Evolutionary conservation across 202 grass and related monocot genomes (phyloP), one percentile per base, ranked within the genome.

Genomic region (Eragrostis tef): DNA sequence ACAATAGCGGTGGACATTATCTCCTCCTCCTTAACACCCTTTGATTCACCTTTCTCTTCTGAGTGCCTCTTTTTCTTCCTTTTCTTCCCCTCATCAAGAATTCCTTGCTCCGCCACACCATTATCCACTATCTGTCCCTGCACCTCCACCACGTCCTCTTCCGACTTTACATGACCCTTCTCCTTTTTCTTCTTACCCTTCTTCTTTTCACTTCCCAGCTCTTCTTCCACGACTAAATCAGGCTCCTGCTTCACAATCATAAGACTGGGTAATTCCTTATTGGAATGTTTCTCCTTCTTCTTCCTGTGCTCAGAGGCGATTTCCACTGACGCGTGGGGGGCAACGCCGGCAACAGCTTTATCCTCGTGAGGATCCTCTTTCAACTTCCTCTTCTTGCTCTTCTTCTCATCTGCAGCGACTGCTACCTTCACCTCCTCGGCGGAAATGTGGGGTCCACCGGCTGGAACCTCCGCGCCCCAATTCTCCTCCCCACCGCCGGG

Each of bases 61-160:
- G 17, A 13, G 17, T 47, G 53, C 54, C 79, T 80, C 24, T 60
- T 64, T 2, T 85, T 84, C 60, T 79, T 84, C 8, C 42, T 84
- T 48, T 47, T 75, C 53, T 75, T 84, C 24, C 64, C 70, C 1
- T 19, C 53, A 9, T 36, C 34, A 1, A 31, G 11, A 21, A 68
- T 14, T 43, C 21, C 70, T 68, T 74, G 43, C 4, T 50, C 58
- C 5, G 61, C 31, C 27, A 5, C 29, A 39, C 34, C 34, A 16
- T 14, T 20, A 4, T 19, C 19, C 9, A 68, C 19, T 2, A 51
- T 60, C 34, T 75, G 56, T 49, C 4, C 6, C 3, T 69, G 54
- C 54, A 9, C 54, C 45, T 70, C 71, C 64, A 59, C 0, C 19
- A 2, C 19, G 6, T 60, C 47, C 62, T 63, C 41, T 17, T 79